Evolutionary conservation across 768 basidiomycete species (phyloP).

Genomic region (Cystobasidium ongulense): DNA sequence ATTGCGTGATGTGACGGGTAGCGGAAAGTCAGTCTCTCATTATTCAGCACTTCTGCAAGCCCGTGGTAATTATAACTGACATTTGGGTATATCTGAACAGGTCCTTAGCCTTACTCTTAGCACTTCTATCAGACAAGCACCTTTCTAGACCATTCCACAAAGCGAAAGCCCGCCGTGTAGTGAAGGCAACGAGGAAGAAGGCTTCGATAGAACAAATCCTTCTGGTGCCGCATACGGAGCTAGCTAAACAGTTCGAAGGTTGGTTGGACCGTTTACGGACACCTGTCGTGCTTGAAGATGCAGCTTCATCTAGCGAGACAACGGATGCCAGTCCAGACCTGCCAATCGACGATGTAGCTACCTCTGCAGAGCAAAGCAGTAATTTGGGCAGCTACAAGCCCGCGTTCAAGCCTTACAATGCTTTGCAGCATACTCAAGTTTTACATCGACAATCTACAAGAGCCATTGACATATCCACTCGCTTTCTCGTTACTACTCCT

Average conservation of each 20-base stretch:
- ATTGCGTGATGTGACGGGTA: constrained; percentile 26
- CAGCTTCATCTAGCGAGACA: background rate
- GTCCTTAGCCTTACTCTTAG: constrained; percentile 18
- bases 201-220: constrained; percentile 22
- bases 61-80: background rate
- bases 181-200: background rate
- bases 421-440: background rate
- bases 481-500: constrained; percentile 15
- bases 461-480: background rate
- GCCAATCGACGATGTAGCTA: background rate
- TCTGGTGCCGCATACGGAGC: constrained; percentile 24
- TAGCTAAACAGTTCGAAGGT: constrained; percentile 20
- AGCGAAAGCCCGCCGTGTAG: background rate
- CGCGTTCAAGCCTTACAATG: background rate
- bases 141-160: background rate
- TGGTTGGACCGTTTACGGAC: constrained; percentile 1
- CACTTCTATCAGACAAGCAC: background rate
- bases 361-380: too few relatives aligned
- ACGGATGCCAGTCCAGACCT: background rate
- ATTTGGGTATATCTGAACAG: background rate
- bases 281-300: background rate
- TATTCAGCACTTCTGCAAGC: background rate
- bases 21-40: constrained; percentile 6
- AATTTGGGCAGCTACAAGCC: background rate
- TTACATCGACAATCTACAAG: background rate